These are phyloP conservation scores for Calonectria pseudoreteaudii DNA, from an alignment of 2,329 filamentous ascomycete genomes.

Conservation along the genomic window DNA sequence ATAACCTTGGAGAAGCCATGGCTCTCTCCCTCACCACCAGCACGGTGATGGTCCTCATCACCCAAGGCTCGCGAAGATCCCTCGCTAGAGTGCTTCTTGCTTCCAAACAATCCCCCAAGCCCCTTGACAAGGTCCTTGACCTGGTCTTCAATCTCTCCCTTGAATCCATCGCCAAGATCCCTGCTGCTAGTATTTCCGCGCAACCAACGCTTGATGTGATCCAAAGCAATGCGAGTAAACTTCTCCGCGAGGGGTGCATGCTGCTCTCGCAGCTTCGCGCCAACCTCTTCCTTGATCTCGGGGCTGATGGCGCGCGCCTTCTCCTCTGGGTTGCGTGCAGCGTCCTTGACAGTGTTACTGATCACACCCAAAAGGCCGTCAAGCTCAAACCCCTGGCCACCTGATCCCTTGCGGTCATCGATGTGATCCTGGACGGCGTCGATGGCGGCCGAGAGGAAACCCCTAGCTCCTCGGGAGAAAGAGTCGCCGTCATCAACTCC, in stretches of 20 bases:
- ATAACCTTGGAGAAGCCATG: conserved; percentile 58
- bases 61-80: conserved; percentile 47
- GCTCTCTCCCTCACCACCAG: conserved; percentile 42
- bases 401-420: conserved; percentile 44
- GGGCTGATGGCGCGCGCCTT: conserved; percentile 58
- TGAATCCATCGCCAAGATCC: conserved; percentile 57
- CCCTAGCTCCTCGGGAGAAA: conserved; percentile 45
- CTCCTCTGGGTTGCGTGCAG: conserved; percentile 58
- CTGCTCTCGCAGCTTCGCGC: conserved; percentile 53
- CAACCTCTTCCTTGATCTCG: conserved; percentile 60
- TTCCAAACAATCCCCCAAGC: conserved; percentile 55
- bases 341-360: conserved; percentile 57
- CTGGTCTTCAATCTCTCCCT: conserved; percentile 57
- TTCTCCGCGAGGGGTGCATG: conserved; percentile 58
- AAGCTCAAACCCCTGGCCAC: conserved; percentile 51
- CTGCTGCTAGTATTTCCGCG: conserved; percentile 55
- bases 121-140: conserved; percentile 59
- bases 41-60: conserved; percentile 38
- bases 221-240: conserved; percentile 59
- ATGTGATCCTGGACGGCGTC: conserved; percentile 56
- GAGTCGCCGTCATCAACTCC: conserved; percentile 41
- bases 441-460: conserved; percentile 56
- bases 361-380: conserved; percentile 57
- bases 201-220: conserved; percentile 60
- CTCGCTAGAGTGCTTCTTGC: conserved; percentile 49